Evolutionary conservation across 1,139 yeast genomes (phyloP).

Genomic region (Pichia sp.): DNA sequence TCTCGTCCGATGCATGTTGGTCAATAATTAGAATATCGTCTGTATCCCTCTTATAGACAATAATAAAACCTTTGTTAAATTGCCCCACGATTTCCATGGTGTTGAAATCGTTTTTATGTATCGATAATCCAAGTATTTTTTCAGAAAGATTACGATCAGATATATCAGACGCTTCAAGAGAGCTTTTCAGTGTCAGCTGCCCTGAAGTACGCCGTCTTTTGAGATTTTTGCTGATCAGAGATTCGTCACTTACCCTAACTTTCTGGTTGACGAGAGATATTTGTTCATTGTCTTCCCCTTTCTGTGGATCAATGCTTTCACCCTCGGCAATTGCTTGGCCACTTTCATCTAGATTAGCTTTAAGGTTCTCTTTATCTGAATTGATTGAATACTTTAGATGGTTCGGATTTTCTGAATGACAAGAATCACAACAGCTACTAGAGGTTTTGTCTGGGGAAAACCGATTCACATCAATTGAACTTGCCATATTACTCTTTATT

Average conservation of each 20-base stretch:
- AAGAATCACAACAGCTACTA: not conserved
- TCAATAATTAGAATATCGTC: slow-evolving; percentile 72
- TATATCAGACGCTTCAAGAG: slow-evolving; percentile 23
- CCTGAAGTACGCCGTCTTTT: not conserved
- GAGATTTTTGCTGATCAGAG: not conserved
- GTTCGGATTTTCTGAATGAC: not conserved
- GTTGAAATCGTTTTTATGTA: slow-evolving; percentile 59
- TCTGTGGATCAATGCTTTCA: not conserved
- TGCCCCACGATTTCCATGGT: slow-evolving; percentile 83
- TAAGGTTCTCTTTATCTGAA: not conserved
- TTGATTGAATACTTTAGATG: not conserved
- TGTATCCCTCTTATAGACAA: slow-evolving; percentile 43
- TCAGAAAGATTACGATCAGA: slow-evolving; percentile 50
- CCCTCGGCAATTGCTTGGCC: not conserved
- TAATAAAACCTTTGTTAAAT: slow-evolving; percentile 84
- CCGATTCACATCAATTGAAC: not conserved
- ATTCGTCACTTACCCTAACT: not conserved
- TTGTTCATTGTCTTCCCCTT: not conserved
- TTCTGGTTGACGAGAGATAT: not conserved
- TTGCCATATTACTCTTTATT: slow-evolving; percentile 2
- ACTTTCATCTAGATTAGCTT: not conserved
- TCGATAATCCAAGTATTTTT: slow-evolving; percentile 46
- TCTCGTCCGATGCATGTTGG: slow-evolving; percentile 98
- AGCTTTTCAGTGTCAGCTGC: not conserved
- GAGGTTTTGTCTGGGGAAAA: not conserved